A percentile compares a stretch with the other conserved stretches of the same genome.
Conservation (phyloP, 768 basidiomycete species). For the Lentinula lateritia region DNA sequence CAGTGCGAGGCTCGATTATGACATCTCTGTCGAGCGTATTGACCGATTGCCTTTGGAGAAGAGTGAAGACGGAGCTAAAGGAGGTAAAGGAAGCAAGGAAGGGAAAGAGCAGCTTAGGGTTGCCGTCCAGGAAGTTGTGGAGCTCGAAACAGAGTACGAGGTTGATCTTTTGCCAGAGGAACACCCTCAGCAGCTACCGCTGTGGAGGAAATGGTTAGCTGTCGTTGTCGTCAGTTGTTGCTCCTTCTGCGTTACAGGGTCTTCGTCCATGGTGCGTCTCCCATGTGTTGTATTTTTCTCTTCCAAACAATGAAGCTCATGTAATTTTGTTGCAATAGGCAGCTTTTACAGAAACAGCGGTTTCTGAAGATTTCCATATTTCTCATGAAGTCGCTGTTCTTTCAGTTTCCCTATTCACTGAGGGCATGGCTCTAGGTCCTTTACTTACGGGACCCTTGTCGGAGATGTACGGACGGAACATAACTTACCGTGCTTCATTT, state of each 20-base stretch:
- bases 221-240: conserved; percentile 42
- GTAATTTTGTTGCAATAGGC: conserved; percentile 31
- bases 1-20: background rate
- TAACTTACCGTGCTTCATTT: conserved; percentile 60
- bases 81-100: background rate
- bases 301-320: background rate
- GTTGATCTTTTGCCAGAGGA: background rate
- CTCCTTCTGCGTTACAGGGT: conserved; percentile 46
- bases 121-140: background rate
- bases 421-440: conserved; percentile 51
- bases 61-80: background rate
- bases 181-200: conserved; percentile 37
- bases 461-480: conserved; percentile 60
- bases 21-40: background rate
- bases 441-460: conserved; percentile 49
- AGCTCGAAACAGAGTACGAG: background rate
- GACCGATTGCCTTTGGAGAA: background rate
- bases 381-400: conserved; percentile 43
- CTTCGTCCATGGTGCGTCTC: conserved; percentile 50
- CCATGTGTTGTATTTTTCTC: conserved; percentile 2
- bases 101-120: background rate
- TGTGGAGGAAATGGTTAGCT: conserved; percentile 47
- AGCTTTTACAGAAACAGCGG: conserved; percentile 55
- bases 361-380: conserved; percentile 44
- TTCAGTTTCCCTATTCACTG: conserved; percentile 51